Evolutionary conservation across 2,329 filamentous ascomycete species (phyloP).

Genomic region (Didymella exigua): DNA sequence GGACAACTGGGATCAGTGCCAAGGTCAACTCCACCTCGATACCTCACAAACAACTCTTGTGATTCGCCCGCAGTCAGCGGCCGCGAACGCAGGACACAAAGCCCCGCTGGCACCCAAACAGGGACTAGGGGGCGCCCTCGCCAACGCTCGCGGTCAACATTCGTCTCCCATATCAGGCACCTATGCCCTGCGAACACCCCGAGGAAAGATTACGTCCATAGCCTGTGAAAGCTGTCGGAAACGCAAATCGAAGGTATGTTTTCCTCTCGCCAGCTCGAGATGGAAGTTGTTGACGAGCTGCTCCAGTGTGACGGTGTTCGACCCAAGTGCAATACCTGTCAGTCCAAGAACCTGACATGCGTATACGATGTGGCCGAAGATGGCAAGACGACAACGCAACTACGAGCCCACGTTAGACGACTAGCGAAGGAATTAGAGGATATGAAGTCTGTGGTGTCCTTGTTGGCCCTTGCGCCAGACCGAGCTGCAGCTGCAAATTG

Average conservation of each 20-base stretch:
- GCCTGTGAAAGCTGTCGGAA: slow-evolving; percentile 49
- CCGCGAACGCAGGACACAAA: slow-evolving; percentile 36
- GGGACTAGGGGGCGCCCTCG: slow-evolving; percentile 40
- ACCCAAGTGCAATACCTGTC: slow-evolving; percentile 49
- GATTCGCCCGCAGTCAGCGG: slow-evolving; percentile 38
- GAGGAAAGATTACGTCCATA: slow-evolving; percentile 49
- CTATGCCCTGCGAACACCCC: slow-evolving; percentile 45
- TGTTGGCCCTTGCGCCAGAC: slow-evolving; percentile 44
- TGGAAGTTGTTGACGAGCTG: slow-evolving; percentile 16
- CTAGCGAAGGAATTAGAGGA: slow-evolving; percentile 48
- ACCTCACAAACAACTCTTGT: slow-evolving; percentile 35
- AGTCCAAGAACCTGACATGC: slow-evolving; percentile 46
- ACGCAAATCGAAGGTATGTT: slow-evolving; percentile 46
- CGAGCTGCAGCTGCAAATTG: slow-evolving; percentile 43
- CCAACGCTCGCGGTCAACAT: slow-evolving; percentile 39
- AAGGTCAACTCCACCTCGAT: slow-evolving; percentile 39
- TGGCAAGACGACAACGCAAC: slow-evolving; percentile 47
- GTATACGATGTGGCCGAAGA: slow-evolving; percentile 49
- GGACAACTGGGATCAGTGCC: slow-evolving; percentile 41
- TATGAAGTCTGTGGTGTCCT: slow-evolving; percentile 46
- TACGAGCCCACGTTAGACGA: slow-evolving; percentile 46
- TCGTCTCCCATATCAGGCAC: slow-evolving; percentile 46
- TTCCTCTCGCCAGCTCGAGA: background rate
- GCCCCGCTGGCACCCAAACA: slow-evolving; percentile 47
- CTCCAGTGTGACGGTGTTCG: slow-evolving; percentile 46